phyloP scores from a whole-genome alignment of 2,329 filamentous ascomycete species.

The Sphaerulina vaccinii region DNA sequence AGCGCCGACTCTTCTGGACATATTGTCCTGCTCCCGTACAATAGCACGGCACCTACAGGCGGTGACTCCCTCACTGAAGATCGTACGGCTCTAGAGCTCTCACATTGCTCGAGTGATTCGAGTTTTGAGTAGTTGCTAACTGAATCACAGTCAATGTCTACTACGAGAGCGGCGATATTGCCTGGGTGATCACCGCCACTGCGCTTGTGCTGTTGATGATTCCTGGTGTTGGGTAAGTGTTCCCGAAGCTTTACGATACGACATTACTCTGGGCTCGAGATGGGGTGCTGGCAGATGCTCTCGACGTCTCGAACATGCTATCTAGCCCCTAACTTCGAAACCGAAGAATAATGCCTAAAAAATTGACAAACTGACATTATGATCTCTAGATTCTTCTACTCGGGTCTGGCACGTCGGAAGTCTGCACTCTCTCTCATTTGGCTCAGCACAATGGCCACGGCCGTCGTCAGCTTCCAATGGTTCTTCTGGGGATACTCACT shows the following conservation, averaged over 20 bases:
- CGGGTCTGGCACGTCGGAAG: slow-evolving; percentile 82
- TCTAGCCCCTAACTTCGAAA: too few species aligned
- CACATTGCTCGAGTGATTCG: background rate
- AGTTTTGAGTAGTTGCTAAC: background rate
- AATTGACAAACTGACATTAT: background rate
- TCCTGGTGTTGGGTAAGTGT: slow-evolving; percentile 70
- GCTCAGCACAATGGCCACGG: slow-evolving; percentile 77
- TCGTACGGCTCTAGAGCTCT: slow-evolving; percentile 15
- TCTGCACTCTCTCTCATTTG: slow-evolving; percentile 84
- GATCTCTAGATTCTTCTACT: slow-evolving; percentile 76
- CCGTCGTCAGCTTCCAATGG: slow-evolving; percentile 84
- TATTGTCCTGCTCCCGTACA: slow-evolving; percentile 51
- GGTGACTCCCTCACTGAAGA: slow-evolving; percentile 67
- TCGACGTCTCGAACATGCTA: too few species aligned
- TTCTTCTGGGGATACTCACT: slow-evolving; percentile 93
- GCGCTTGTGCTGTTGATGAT: slow-evolving; percentile 89
- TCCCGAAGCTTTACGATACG: too few species aligned
- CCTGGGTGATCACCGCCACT: slow-evolving; percentile 66
- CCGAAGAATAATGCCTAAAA: too few species aligned
- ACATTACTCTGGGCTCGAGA: too few species aligned
- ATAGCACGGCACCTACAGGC: slow-evolving; percentile 63
- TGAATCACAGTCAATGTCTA: slow-evolving; percentile 65
- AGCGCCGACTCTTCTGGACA: slow-evolving; percentile 17
- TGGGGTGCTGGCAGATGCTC: too few species aligned
- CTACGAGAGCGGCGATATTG: slow-evolving; percentile 82